A percentile compares a stretch with the other conserved stretches of the same genome.
Evolutionary conservation across 768 basidiomycete species (phyloP).

Genomic region (Daedalea quercina): DNA sequence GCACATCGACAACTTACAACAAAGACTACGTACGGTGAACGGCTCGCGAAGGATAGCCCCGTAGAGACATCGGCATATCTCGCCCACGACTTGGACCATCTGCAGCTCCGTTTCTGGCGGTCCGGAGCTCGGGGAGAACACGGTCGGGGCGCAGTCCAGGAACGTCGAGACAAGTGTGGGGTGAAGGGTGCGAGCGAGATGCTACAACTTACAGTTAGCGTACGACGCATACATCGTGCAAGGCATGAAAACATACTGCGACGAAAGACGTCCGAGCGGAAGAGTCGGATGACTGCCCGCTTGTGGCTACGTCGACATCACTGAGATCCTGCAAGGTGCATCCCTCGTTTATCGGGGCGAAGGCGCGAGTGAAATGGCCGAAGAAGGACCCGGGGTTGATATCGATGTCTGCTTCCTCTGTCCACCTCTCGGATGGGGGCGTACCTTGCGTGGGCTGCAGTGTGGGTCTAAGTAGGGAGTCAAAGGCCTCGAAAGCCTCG

Average conservation of each 20-base stretch:
- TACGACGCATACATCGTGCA: too few relatives aligned
- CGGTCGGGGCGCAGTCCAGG: conserved; percentile 79
- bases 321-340: conserved; percentile 21
- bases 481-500: conserved; percentile 49
- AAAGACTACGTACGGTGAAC: conserved; percentile 27
- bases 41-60: conserved; percentile 41
- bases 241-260: conserved; percentile 7
- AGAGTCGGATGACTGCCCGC: not conserved
- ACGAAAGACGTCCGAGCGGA: conserved; percentile 11
- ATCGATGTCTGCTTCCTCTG: conserved; percentile 28
- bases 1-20: not conserved
- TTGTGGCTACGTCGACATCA: conserved; percentile 3
- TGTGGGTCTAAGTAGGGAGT: conserved; percentile 33
- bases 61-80: conserved; percentile 58
- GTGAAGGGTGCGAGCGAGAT: conserved; percentile 68
- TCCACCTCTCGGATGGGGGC: conserved; percentile 22
- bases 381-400: conserved; percentile 30
- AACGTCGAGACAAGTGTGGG: conserved; percentile 76
- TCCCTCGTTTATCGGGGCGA: conserved; percentile 5
- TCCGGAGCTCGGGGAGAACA: conserved; percentile 62
- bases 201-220: conserved; percentile 30
- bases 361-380: conserved; percentile 10
- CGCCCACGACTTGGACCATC: conserved; percentile 48
- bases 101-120: conserved; percentile 56
- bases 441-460: not conserved